Evolutionary conservation across 805 yeast genomes (phyloP).

Genomic region (Suhomyces tanzawaensis): DNA sequence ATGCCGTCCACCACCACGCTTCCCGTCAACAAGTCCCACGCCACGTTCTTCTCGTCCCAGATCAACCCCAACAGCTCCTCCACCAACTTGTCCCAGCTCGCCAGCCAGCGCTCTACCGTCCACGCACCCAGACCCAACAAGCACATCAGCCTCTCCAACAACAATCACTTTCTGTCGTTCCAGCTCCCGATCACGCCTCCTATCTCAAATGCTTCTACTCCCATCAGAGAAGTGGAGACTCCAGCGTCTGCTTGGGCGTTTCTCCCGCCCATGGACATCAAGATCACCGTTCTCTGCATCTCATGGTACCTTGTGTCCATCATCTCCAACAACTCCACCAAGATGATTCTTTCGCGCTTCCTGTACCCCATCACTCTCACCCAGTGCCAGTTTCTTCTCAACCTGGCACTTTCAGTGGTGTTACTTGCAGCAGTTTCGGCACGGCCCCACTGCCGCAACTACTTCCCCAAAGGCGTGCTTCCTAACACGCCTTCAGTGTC

Average conservation of each 20-base stretch:
- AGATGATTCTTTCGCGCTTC: slow-evolving; percentile 66
- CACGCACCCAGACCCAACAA: slow-evolving; percentile 21
- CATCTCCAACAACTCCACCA: slow-evolving; percentile 76
- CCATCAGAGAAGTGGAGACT: slow-evolving; percentile 20
- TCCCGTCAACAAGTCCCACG: neutral
- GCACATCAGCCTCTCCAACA: slow-evolving; percentile 12
- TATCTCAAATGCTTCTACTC: slow-evolving; percentile 29
- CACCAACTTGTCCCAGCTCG: slow-evolving; percentile 30
- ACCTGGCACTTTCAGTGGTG: slow-evolving; percentile 56
- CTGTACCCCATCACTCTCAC: slow-evolving; percentile 86
- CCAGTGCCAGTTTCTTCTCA: slow-evolving; percentile 78
- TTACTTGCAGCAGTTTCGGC: slow-evolving; percentile 38
- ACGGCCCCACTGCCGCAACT: slow-evolving; percentile 22
- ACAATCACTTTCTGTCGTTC: slow-evolving; percentile 13
- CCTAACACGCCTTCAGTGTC: slow-evolving; percentile 28
- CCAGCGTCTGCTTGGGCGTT: neutral
- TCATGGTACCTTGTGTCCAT: slow-evolving; percentile 83
- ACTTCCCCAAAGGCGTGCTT: slow-evolving; percentile 48
- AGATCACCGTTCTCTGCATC: slow-evolving; percentile 48
- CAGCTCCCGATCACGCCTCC: slow-evolving; percentile 36
- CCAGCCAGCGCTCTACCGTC: slow-evolving; percentile 4
- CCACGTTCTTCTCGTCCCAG: slow-evolving; percentile 12
- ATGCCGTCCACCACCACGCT: neutral
- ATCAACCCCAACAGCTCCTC: slow-evolving; percentile 39
- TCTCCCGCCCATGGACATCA: slow-evolving; percentile 25